Evolutionary conservation across 1,284 basidiomycete genomes (phyloP), one percentile per base, ranked within the genome.

Genomic region (Leccinum colubrinum): DNA sequence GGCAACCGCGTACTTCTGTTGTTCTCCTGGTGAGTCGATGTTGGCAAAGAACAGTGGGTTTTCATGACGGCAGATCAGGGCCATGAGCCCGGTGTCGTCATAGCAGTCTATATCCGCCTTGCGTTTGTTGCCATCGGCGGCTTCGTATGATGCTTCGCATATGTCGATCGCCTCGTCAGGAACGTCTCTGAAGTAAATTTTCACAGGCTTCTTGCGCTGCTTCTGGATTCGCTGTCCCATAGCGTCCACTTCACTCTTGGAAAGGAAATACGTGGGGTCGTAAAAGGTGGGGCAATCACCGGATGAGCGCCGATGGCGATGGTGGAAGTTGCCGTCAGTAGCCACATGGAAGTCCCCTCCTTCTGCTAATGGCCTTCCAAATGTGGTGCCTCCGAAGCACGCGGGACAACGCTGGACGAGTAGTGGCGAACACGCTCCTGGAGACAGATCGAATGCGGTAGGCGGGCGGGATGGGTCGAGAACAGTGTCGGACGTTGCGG

Each of bases 131-230:
- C 59, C 48, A 43, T 60, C 37, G 6, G 55, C 48, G 8, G 59
- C 59, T 33, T 56, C 54, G 9, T 60, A 56, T 6, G 55, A 60
- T 6, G 6, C 15, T n/a, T 61, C 52, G 5, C 52, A 61, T 6
- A 6, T 33, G 12, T 62, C 56, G 6, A 62, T 50, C 2, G 56
- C 60, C 35, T 62, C 60, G 15, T 62, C 46, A 17, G 56, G 56
- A 4, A 59, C 53, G 22, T 6, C 9, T 37, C 15, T 7, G 12
- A 3, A 37, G 4, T 15, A 22, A 22, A 20, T 11, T 22, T n/a
- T 9, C 5, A n/a, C 33, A 4, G 52, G 58, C 55, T 53, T 60
- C 50, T 57, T 60, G 2, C 55, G 5, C 30, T 60, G 53, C 39
- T 53, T 37, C 11, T n/a, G 5, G 6, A 62, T 12, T 5, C 22